Evolutionary conservation across 148 eudicot species (phyloP), one percentile per base, ranked within the genome.

Genomic region (Vaccinium vitisidaea): DNA sequence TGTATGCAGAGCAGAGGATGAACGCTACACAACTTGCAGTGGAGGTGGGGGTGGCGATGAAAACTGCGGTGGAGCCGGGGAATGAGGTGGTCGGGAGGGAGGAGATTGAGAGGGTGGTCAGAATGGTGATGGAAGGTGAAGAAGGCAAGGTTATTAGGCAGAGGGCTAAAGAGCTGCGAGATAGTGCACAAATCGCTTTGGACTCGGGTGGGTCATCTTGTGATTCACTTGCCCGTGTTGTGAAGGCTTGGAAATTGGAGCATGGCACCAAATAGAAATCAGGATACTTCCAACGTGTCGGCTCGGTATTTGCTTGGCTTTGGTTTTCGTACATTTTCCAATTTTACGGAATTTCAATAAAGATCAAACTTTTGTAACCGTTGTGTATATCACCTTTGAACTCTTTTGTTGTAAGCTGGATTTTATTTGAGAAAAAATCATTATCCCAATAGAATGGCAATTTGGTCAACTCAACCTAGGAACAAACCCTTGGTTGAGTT

Each of bases 1-100:
- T 86, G 11, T 86, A 86, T 9, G 88, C 88, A 8, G 88, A 86
- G 85, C 86, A 86, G 69, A 83, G 77, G 59, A 86, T 83, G 88
- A 86, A 86, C 14, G 84, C 88, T 13, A 19, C 82, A 4, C n/a
- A 76, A 30, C 23, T 87, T 19, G 70, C 13, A 50, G 82, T 19
- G 81, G 88, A 87, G 32, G 71, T 43, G 0, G 84, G 84, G 82
- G 82, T 84, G 70, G 88, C 39, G 39, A 36, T 36, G 39, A 36
- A 36, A 36, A 36, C 39, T 36, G 39, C 3, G 77, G 71, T 39
- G 73, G 54, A 39, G 73, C 13, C 39, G 39, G 3, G 79, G 5
- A 77, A 25, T 27, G 43, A 12, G 11, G 80, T 71, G 71, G 36
- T 84, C 3, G 78, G 75, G n/a, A 36, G 80, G 83, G 84, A 79